Percentiles rank a stretch among this genome's conserved stretches.
These are phyloP conservation scores for Sapria himalayana DNA, from an alignment of 345 rosid genomes.

Conservation along the genomic window DNA sequence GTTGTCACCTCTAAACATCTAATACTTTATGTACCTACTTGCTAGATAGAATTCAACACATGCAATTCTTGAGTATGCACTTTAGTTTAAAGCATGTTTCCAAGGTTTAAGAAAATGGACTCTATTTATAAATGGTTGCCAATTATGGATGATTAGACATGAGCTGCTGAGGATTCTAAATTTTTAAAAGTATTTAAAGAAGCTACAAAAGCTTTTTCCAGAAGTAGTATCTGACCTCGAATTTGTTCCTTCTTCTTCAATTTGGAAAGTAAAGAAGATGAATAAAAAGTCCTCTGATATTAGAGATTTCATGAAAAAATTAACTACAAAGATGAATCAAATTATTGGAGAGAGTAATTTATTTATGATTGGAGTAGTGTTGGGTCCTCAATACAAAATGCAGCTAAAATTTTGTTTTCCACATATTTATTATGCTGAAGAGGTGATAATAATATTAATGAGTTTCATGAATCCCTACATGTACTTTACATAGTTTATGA, in stretches of 20 bases:
- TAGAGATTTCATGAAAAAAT: neutral
- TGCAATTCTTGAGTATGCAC: too few relatives aligned
- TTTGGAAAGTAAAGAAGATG: neutral
- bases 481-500: neutral
- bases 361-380: too few relatives aligned
- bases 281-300: neutral
- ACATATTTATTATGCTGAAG: neutral
- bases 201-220: neutral
- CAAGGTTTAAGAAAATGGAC: too few relatives aligned
- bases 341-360: neutral
- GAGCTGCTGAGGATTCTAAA: neutral
- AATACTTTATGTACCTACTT: too few relatives aligned
- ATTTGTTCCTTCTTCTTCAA: neutral
- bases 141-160: too few relatives aligned
- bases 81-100: neutral
- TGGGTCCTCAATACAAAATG: neutral
- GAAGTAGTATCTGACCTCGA: neutral
- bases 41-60: too few relatives aligned
- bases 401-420: neutral
- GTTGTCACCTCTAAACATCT: too few relatives aligned
- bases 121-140: too few relatives aligned
- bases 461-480: neutral
- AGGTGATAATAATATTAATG: neutral
- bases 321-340: neutral
- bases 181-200: neutral